Conservation (phyloP, 306 rosid genomes). For the Sechiopsis laciniata region DNA sequence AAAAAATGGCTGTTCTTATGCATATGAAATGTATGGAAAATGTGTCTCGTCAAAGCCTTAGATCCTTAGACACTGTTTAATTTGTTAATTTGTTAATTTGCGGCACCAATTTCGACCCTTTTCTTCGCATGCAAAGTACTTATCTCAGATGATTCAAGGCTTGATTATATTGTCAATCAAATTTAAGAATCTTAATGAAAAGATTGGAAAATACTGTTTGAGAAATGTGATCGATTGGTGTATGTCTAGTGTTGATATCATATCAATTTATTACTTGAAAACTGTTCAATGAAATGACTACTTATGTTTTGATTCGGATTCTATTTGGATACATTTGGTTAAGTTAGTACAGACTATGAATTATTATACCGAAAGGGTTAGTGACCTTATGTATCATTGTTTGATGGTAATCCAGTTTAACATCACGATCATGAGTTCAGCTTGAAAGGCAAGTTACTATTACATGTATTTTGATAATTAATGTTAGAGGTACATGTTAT, state of each 20-base stretch:
- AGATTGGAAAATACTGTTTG: background rate
- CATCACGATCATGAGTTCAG: no score
- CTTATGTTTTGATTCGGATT: background rate
- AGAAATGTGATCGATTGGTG: background rate
- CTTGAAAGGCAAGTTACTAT: no score
- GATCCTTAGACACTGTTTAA: background rate
- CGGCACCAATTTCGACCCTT: background rate
- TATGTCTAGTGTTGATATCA: background rate
- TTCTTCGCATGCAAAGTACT: conserved; percentile 3
- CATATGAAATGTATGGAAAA: background rate
- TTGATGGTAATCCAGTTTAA: no score
- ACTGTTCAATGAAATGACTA: background rate
- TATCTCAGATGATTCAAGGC: background rate
- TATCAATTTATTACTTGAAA: background rate
- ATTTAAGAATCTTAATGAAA: background rate
- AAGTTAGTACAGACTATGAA: no score
- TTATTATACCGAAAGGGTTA: no score
- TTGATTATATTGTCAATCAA: background rate
- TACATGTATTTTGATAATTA: no score
- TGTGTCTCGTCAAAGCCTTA: background rate
- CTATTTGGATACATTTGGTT: no score
- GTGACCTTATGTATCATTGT: no score
- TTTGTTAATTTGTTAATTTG: background rate
- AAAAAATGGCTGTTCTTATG: conserved; percentile 9
- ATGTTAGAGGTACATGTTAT: no score